Evolutionary conservation across 2,329 filamentous ascomycete species (phyloP).

Genomic region (Pyrenochaeta sp.): DNA sequence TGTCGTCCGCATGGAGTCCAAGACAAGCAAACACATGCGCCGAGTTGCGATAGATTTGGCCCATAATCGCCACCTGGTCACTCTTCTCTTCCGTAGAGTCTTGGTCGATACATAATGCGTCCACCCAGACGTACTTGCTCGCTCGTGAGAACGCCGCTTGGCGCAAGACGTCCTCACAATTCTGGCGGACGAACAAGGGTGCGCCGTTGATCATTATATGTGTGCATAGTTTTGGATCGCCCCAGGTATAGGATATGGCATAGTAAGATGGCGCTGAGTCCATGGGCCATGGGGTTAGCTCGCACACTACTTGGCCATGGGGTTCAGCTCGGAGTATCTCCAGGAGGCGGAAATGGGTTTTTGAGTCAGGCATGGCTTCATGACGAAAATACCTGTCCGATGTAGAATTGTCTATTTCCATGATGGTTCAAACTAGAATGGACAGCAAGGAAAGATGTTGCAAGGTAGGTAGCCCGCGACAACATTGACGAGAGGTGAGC

Average conservation of each 20-base stretch:
- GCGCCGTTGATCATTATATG: slow-evolving; percentile 1
- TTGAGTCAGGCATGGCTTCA: slow-evolving; percentile 2
- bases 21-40: slow-evolving; percentile 9
- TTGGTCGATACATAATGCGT: slow-evolving; percentile 26
- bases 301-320: background rate
- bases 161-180: slow-evolving; percentile 6
- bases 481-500: too few species aligned
- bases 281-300: slow-evolving; percentile 1
- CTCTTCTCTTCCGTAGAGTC: slow-evolving; percentile 13
- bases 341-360: slow-evolving; percentile 2
- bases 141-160: background rate
- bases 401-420: too few species aligned
- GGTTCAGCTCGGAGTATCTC: background rate
- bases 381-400: too few species aligned
- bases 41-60: slow-evolving; percentile 7
- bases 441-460: too few species aligned
- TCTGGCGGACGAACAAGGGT: background rate
- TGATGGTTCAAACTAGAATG: too few species aligned
- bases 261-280: slow-evolving; percentile 32
- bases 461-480: too few species aligned
- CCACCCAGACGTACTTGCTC: slow-evolving; percentile 11
- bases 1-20: slow-evolving; percentile 5
- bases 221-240: slow-evolving; percentile 7
- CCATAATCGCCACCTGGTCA: slow-evolving; percentile 22
- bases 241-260: slow-evolving; percentile 40